Evolutionary conservation across 257 asterid genomes (phyloP).

Genomic region (Solanum appendiculatum): DNA sequence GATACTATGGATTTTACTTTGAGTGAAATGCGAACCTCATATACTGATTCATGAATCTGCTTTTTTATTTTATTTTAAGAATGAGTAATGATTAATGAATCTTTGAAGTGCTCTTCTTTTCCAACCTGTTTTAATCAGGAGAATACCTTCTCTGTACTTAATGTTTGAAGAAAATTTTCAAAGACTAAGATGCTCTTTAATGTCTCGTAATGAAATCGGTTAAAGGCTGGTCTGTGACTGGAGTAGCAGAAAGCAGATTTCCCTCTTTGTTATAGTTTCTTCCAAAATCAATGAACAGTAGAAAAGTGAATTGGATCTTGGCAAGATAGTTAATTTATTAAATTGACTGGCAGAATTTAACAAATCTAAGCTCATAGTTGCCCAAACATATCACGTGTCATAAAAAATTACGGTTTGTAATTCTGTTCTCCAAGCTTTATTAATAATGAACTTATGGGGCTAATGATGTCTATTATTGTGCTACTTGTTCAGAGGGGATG

Average conservation of each 20-base stretch:
- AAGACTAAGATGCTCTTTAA: neutral
- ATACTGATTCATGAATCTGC: neutral
- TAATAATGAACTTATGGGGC: neutral
- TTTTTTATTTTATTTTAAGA: neutral
- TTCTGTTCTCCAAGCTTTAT: neutral
- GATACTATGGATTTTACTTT: neutral
- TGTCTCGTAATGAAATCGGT: neutral
- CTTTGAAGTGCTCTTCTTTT: neutral
- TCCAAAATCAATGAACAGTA: neutral
- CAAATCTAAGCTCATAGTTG: neutral
- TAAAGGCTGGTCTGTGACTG: neutral
- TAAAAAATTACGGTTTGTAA: neutral
- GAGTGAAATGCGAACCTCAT: neutral
- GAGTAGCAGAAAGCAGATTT: neutral
- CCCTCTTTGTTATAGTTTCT: neutral
- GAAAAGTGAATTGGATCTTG: neutral
- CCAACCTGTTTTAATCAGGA: neutral
- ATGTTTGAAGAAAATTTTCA: neutral
- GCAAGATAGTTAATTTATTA: neutral
- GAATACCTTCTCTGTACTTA: neutral
- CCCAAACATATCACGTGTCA: neutral
- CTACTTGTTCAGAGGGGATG: slow-evolving; percentile 37
- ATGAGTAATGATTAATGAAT: neutral
- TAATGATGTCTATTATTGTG: neutral
- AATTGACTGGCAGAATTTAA: neutral